These are phyloP conservation scores for Suillus americanus DNA, from an alignment of 768 basidiomycete genomes.

Conservation along the genomic window DNA sequence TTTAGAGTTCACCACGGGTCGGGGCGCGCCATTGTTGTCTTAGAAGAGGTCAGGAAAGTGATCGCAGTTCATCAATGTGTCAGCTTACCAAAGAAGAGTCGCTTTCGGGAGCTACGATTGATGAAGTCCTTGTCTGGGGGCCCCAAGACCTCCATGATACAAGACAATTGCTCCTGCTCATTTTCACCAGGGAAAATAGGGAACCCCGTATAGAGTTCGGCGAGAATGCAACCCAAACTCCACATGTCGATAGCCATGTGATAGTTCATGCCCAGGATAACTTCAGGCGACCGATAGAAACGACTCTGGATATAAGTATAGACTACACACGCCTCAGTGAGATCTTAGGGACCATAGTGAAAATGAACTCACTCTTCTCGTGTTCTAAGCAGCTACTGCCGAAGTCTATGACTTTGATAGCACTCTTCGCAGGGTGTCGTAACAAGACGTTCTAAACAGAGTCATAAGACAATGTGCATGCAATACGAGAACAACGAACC, in stretches of 20 bases:
- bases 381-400: conserved; percentile 98
- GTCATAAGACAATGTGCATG: neutral
- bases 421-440: conserved; percentile 93
- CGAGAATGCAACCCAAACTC: conserved; percentile 97
- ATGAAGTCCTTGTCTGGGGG: conserved; percentile 94
- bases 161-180: conserved; percentile 96
- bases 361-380: conserved; percentile 81
- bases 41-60: conserved; percentile 13
- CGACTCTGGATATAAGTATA: conserved; percentile 99
- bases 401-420: conserved; percentile 98
- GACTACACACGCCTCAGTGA: conserved; percentile 48
- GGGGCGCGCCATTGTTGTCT: conserved; percentile 93
- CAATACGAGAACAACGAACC: conserved; percentile 43
- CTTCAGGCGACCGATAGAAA: conserved; percentile 99
- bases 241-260: conserved; percentile 99
- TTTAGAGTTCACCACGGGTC: conserved; percentile 94
- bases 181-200: conserved; percentile 99
- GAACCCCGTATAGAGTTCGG: conserved; percentile 95
- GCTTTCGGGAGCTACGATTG: conserved; percentile 90
- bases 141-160: conserved; percentile 99
- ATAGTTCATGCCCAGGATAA: conserved; percentile 98
- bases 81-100: conserved; percentile 89
- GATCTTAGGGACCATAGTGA: neutral
- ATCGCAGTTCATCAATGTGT: conserved; percentile 5
- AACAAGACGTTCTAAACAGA: conserved; percentile 81